Base-by-base conservation (phyloP, 352 stramenopile species). In the Aphanomyces euteiches region DNA sequence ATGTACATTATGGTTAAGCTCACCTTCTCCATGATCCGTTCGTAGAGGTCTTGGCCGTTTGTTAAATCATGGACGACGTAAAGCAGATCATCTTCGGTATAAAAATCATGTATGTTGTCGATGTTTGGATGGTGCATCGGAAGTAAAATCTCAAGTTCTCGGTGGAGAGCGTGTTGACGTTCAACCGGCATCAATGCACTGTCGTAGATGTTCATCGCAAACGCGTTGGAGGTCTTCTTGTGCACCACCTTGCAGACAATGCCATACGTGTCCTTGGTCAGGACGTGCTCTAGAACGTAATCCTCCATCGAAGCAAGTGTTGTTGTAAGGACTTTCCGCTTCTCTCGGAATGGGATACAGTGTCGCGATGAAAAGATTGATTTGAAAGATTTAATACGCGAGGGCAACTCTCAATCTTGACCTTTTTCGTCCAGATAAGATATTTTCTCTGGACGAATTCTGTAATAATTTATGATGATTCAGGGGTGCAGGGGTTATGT, bases 21-120 rank as follows among this genome's bases (percentile, higher is more conserved):
- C 59, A 85, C 88, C 75, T 93, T 95, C 74, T 90, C 81, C 37
- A 92, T 84, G 65, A 95, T 92, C 12, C 84, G 78, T 39, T 95
- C 87, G 64, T 93, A 93, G 28, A 95, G 76, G 69, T 95, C 84
- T 2, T 83, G 82, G 10, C 87, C 87, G 4, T 83, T 84, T 76
- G 98, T 96, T 47, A 97, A 90, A 78, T 99, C 95, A 59, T 97
- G 98, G 5, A 99, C 93, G 48, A 99, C 81, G 75, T 99, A 99
- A 79, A 96, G 99, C 69, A 96, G 84, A 34, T 90, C 82, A 13
- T 88, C 80, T 39, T 97, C 90, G 50, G 95, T 78, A 77, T 92
- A 97, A 13, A 97, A 90, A 54, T 93, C 93, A 54, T 93, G 90
- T 7, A 96, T 74, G 47, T 89, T 85, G 69, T 96, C 84, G 69